Conservation (phyloP, 2,329 filamentous ascomycete genomes). For the Ampelomyces quisqualis region DNA sequence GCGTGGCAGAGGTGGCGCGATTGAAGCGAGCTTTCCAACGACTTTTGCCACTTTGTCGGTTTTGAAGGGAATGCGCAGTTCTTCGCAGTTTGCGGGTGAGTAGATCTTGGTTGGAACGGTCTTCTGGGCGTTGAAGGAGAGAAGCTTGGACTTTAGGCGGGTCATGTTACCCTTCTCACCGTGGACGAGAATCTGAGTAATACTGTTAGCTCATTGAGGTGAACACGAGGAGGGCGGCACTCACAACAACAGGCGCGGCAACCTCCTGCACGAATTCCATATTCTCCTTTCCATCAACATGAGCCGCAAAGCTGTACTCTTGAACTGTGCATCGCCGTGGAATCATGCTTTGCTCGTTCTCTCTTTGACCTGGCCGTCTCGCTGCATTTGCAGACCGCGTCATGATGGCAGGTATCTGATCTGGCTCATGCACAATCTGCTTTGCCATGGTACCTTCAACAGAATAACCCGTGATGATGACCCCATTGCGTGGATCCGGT, state of each 20-base stretch:
- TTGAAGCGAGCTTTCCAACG: slow-evolving; percentile 85
- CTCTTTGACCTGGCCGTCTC: slow-evolving; percentile 63
- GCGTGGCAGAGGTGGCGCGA: slow-evolving; percentile 62
- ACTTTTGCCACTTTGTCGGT: slow-evolving; percentile 95
- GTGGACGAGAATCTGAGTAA: slow-evolving; percentile 80
- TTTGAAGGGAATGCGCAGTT: slow-evolving; percentile 91
- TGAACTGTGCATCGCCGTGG: slow-evolving; percentile 89
- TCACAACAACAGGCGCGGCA: slow-evolving; percentile 83
- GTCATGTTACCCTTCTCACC: slow-evolving; percentile 99
- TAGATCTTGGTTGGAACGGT: slow-evolving; percentile 84
- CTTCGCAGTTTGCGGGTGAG: slow-evolving; percentile 91
- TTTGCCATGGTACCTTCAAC: slow-evolving; percentile 99
- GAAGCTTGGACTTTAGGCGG: slow-evolving; percentile 87
- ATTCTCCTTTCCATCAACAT: slow-evolving; percentile 95
- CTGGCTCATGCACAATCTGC: slow-evolving; percentile 90
- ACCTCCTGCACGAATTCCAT: slow-evolving; percentile 96
- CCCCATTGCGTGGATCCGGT: slow-evolving; percentile 93
- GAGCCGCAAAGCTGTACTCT: slow-evolving; percentile 93
- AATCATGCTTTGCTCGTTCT: slow-evolving; percentile 87
- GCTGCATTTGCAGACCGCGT: slow-evolving; percentile 53
- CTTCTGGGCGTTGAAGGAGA: slow-evolving; percentile 86
- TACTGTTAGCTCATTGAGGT: slow-evolving; percentile 12
- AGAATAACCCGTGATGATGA: slow-evolving; percentile 97
- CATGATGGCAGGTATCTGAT: slow-evolving; percentile 93
- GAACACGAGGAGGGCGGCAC: too few relatives aligned